A percentile compares a stretch with the other conserved stretches of the same genome.
Evolutionary conservation across 768 basidiomycete species (phyloP).

Genomic region (Leccinum fibrillosum): DNA sequence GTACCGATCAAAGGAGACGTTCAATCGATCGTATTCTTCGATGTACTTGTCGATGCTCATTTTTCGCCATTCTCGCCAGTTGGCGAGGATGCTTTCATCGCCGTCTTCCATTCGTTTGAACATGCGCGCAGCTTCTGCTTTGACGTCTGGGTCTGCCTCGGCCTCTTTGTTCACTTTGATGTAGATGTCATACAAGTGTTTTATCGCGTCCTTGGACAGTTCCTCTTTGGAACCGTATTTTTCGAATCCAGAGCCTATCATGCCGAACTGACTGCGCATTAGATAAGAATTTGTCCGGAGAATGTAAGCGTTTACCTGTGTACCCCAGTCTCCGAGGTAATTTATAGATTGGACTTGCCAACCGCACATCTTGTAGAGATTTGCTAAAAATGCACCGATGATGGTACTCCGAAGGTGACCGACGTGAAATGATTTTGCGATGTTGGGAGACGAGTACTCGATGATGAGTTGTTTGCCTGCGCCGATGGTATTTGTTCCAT

Average conservation of each 20-base stretch:
- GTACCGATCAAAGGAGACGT: constrained; percentile 90
- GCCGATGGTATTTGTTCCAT: constrained; percentile 77
- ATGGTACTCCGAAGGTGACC: constrained; percentile 98
- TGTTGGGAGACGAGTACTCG: constrained; percentile 96
- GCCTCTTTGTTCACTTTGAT: constrained; percentile 91
- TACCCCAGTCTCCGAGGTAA: constrained; percentile 98
- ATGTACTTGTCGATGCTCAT: constrained; percentile 87
- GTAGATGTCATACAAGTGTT: constrained; percentile 92
- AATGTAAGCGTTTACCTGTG: constrained; percentile 58
- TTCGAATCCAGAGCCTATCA: constrained; percentile 89
- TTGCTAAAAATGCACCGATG: constrained; percentile 91
- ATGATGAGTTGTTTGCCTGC: constrained; percentile 81
- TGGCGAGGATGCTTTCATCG: constrained; percentile 74
- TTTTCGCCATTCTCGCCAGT: constrained; percentile 93
- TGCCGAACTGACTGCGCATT: constrained; percentile 56
- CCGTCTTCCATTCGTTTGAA: constrained; percentile 97
- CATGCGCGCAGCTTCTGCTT: constrained; percentile 73
- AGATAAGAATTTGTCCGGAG: not conserved
- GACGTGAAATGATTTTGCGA: constrained; percentile 97
- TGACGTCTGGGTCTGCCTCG: constrained; percentile 66
- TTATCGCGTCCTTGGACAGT: constrained; percentile 86
- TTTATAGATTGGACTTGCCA: constrained; percentile 93
- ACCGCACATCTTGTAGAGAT: constrained; percentile 88
- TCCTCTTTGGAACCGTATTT: constrained; percentile 86
- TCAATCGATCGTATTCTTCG: constrained; percentile 83